A percentile compares a stretch with the other conserved stretches of the same genome.
These are phyloP conservation scores for Aspergillus melleus DNA, from an alignment of 2,329 filamentous ascomycete genomes.

Conservation along the genomic window DNA sequence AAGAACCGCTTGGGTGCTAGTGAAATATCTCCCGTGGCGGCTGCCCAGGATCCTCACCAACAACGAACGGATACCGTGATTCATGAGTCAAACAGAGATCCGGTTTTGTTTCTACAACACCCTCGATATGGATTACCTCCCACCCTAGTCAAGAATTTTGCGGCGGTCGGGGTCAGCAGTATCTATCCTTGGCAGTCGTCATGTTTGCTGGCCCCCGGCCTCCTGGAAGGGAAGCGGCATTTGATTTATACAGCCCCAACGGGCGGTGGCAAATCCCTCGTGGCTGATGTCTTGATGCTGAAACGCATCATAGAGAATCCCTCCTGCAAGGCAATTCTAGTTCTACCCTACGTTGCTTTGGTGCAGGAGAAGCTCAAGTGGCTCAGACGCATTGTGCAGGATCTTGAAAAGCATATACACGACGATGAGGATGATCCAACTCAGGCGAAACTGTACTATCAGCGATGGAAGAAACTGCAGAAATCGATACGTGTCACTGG, in stretches of 20 bases:
- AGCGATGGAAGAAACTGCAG: constrained; percentile 57
- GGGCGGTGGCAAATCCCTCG: constrained; percentile 74
- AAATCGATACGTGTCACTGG: constrained; percentile 66
- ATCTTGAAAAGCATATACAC: constrained; percentile 49
- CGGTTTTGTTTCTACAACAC: constrained; percentile 61
- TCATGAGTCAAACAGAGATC: constrained; percentile 41
- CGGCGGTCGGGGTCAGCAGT: constrained; percentile 64
- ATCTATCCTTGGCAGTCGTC: constrained; percentile 81
- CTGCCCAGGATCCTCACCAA: constrained; percentile 14
- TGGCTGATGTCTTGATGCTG: constrained; percentile 71
- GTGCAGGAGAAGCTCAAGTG: constrained; percentile 78
- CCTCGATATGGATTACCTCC: constrained; percentile 62
- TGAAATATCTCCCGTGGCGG: constrained; percentile 31
- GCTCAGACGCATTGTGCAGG: constrained; percentile 66
- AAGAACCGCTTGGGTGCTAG: constrained; percentile 43
- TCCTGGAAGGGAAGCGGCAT: constrained; percentile 66
- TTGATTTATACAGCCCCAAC: constrained; percentile 79
- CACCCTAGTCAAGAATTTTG: constrained; percentile 64
- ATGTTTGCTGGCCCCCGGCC: constrained; percentile 67
- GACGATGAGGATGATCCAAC: constrained; percentile 31
- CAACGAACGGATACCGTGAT: constrained; percentile 54
- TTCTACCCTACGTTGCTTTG: constrained; percentile 75
- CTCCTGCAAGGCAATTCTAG: constrained; percentile 67
- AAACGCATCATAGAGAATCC: constrained; percentile 67
- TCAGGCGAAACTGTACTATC: constrained; percentile 43